Conservation (phyloP, 805 yeast species). For the Wickerhamiella brachini region DNA sequence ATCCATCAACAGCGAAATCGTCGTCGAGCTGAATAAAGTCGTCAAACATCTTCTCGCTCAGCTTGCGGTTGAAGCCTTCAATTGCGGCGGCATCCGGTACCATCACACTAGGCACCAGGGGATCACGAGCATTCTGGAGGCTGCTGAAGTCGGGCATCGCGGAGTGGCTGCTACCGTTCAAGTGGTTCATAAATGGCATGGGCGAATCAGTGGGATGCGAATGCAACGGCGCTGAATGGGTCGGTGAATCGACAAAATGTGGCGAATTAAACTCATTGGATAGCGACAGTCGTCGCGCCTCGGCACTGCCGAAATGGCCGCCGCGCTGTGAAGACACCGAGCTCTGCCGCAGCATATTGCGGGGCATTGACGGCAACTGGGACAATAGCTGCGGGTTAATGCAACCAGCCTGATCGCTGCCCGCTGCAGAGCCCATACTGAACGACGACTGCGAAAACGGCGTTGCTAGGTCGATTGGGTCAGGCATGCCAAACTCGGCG, state of each 20-base stretch:
- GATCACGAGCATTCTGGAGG: neutral
- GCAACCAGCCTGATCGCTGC: neutral
- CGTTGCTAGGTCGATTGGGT: constrained; percentile 4
- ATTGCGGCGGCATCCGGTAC: neutral
- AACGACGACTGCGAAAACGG: neutral
- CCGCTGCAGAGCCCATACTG: neutral
- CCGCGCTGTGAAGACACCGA: neutral
- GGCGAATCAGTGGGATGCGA: neutral
- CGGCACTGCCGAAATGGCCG: neutral
- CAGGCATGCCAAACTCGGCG: constrained; percentile 19
- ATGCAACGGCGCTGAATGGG: neutral
- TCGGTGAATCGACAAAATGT: neutral
- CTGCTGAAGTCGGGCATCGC: neutral
- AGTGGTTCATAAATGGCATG: neutral
- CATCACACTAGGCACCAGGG: constrained; percentile 1
- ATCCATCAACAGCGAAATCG: neutral
- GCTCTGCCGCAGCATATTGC: neutral
- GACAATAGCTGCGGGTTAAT: constrained; percentile 4
- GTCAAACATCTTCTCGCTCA: constrained; percentile 1
- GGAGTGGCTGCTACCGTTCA: neutral
- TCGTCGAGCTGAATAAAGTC: constrained; percentile 1
- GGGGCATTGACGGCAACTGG: neutral
- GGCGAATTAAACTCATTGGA: neutral
- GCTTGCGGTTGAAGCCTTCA: neutral
- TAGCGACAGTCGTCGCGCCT: neutral